Conservation (phyloP, 1,284 basidiomycete genomes). For the Ustilago trichophora region DNA sequence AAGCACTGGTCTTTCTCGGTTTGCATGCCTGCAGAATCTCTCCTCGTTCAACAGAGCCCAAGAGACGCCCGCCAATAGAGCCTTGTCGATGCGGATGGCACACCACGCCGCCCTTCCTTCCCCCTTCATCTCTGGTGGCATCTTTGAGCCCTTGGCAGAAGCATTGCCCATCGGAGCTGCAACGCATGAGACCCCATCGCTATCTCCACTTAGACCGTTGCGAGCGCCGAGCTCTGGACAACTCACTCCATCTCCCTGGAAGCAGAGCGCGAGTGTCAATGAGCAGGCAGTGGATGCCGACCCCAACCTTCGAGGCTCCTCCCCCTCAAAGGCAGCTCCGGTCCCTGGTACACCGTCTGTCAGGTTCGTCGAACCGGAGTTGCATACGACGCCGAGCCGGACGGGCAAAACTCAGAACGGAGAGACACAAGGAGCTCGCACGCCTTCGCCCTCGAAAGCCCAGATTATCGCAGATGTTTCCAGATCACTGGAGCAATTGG, state of each 20-base stretch:
- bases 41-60: conserved; percentile 3
- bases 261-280: background rate
- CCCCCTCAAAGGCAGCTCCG: background rate
- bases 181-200: conserved; percentile 4
- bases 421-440: background rate
- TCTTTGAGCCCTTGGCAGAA: background rate
- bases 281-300: background rate
- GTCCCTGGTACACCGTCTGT: conserved; percentile 17
- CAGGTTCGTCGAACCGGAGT: conserved; percentile 10
- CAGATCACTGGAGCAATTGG: background rate
- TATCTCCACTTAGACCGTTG: conserved; percentile 3
- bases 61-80: conserved; percentile 24
- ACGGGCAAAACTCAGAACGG: background rate
- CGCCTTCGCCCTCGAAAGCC: conserved; percentile 2
- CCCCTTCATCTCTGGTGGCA: conserved; percentile 17
- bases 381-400: conserved; percentile 3
- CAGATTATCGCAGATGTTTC: background rate
- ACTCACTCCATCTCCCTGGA: background rate
- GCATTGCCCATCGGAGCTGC: background rate
- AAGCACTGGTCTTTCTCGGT: conserved; percentile 33
- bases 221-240: conserved; percentile 5
- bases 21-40: conserved; percentile 35
- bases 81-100: conserved; percentile 8
- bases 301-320: background rate
- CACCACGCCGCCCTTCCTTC: conserved; percentile 18